Evolutionary conservation across 495 filamentous ascomycete species (phyloP).

Genomic region (Aspergillus homomorphus): DNA sequence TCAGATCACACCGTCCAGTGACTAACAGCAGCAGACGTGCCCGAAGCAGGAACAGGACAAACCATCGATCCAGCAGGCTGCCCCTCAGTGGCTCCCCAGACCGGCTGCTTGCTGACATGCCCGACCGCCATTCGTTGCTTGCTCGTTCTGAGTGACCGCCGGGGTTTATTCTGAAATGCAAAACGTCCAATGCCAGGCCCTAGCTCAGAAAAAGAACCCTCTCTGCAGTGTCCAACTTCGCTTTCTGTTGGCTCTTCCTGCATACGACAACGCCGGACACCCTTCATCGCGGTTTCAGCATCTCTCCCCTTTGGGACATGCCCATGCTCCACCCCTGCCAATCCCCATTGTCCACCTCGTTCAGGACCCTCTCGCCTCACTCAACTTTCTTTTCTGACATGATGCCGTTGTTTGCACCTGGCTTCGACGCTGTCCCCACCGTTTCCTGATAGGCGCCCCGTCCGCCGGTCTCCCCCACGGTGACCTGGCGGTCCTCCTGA

Average conservation of each 20-base stretch:
- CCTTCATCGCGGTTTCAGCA: constrained; percentile 10
- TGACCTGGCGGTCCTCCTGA: constrained; percentile 35
- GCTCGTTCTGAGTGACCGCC: constrained; percentile 13
- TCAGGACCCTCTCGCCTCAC: constrained; percentile 21
- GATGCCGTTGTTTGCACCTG: constrained; percentile 16
- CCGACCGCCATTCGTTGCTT: constrained; percentile 17
- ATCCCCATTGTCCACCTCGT: constrained; percentile 20
- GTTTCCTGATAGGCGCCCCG: constrained; percentile 21
- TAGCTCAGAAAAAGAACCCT: not conserved
- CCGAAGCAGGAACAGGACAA: constrained; percentile 26
- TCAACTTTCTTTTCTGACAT: constrained; percentile 17
- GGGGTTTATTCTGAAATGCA: not conserved
- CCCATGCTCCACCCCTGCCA: constrained; percentile 14
- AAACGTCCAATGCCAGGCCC: not conserved
- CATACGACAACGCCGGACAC: not conserved
- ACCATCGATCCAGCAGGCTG: constrained; percentile 17
- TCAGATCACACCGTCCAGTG: constrained; percentile 26
- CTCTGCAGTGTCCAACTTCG: not conserved
- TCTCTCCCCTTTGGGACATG: constrained; percentile 14
- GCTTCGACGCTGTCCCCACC: constrained; percentile 20
- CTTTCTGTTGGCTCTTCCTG: not conserved
- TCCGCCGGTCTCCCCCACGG: constrained; percentile 32
- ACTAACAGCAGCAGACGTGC: constrained; percentile 31
- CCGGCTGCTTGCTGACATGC: constrained; percentile 12
- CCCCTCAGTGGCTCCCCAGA: constrained; percentile 18